These are phyloP conservation scores for Rhodotorula toruloides DNA, from an alignment of 768 basidiomycete genomes.

Conservation along the genomic window DNA sequence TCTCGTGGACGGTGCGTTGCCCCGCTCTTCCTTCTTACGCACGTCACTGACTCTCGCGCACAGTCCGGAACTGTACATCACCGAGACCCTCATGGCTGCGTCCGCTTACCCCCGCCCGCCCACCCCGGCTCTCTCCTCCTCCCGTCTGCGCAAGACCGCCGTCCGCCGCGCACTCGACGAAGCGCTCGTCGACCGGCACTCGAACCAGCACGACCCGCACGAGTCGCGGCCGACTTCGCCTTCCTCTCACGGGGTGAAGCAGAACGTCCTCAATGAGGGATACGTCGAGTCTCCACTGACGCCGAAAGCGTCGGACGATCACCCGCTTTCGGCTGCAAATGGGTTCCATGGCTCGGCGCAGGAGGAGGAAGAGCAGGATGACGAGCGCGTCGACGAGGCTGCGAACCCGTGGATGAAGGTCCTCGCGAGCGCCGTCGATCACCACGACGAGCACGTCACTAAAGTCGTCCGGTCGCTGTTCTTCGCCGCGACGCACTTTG, in stretches of 20 bases:
- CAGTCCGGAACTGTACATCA: constrained; percentile 37
- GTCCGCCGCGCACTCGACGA: constrained; percentile 3
- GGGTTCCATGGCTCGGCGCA: neutral
- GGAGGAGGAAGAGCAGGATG: neutral
- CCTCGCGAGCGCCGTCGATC: constrained; percentile 33
- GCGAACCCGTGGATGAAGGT: constrained; percentile 34
- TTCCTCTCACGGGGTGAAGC: too few species aligned
- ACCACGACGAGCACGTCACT: constrained; percentile 41
- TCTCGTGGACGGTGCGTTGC: constrained; percentile 42
- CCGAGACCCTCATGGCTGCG: constrained; percentile 39
- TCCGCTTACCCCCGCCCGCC: constrained; percentile 22
- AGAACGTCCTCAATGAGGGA: neutral
- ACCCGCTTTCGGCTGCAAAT: neutral
- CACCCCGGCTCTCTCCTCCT: neutral
- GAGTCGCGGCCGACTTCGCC: neutral
- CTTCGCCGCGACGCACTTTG: constrained; percentile 40
- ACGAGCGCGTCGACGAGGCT: neutral
- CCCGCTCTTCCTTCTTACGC: too few species aligned
- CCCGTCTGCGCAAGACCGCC: neutral
- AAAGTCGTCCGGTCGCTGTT: constrained; percentile 39
- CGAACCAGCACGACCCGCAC: neutral
- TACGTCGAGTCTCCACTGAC: constrained; percentile 14
- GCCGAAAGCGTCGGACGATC: constrained; percentile 3
- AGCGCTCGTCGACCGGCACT: neutral
- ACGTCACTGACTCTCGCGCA: too few species aligned